Conservation (phyloP, 169 alveolate species). For the Eimeria acervulina region DNA sequence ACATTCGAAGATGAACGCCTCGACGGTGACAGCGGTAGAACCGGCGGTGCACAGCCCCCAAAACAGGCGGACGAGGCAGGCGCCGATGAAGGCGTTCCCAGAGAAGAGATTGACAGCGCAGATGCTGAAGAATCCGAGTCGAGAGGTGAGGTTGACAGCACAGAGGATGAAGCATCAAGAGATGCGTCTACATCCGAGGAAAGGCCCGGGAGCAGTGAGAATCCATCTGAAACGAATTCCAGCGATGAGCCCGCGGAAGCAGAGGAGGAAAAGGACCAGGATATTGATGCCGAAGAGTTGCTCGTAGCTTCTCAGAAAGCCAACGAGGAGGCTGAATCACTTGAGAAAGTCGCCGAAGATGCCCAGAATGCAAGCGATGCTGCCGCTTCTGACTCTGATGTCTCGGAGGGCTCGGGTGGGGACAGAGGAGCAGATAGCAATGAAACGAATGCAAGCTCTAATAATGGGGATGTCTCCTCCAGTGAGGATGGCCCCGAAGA, state of each 20-base stretch:
- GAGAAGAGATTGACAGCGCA: not conserved
- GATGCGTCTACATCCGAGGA: not conserved
- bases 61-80: not conserved
- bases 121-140: not conserved
- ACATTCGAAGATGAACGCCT: not conserved
- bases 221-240: not conserved
- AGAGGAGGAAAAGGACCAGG: not conserved
- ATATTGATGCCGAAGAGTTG: not conserved
- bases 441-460: not conserved
- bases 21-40: not conserved
- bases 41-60: not conserved
- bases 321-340: slow-evolving; percentile 15
- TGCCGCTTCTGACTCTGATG: not conserved
- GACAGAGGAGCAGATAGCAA: not conserved
- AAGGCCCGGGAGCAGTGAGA: not conserved
- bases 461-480: not conserved
- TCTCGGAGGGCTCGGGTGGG: not conserved
- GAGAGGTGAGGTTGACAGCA: not conserved
- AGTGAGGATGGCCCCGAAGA: not conserved
- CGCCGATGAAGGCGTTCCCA: not conserved
- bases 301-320: not conserved
- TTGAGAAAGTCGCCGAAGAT: not conserved
- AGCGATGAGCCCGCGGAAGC: not conserved
- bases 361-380: not conserved
- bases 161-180: not conserved